phyloP scores from a whole-genome alignment of 2,329 filamentous ascomycete species.

The Phialophora expanda region DNA sequence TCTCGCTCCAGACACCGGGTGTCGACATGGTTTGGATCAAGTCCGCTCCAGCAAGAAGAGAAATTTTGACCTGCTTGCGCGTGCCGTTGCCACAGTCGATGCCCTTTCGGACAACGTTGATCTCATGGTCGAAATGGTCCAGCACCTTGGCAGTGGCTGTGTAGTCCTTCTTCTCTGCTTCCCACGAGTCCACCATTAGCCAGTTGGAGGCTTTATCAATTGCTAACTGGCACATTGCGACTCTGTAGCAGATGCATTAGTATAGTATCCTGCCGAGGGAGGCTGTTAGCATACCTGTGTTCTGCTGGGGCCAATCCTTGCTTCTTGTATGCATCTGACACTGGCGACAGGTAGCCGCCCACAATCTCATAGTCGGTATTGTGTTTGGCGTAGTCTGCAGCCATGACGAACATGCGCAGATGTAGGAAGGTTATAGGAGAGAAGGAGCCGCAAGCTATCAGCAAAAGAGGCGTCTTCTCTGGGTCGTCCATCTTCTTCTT shows the following conservation, averaged over 20 bases:
- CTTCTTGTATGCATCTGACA: slow-evolving; percentile 78
- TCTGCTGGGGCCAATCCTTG: slow-evolving; percentile 74
- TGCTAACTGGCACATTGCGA: slow-evolving; percentile 86
- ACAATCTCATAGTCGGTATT: slow-evolving; percentile 81
- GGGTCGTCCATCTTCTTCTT: slow-evolving; percentile 55
- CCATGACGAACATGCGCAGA: slow-evolving; percentile 87
- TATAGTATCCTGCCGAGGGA: no score
- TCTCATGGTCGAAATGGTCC: slow-evolving; percentile 88
- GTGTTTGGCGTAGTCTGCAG: slow-evolving; percentile 76
- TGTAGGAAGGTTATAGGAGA: slow-evolving; percentile 78
- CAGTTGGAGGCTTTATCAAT: slow-evolving; percentile 75
- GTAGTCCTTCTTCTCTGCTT: slow-evolving; percentile 83
- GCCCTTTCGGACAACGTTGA: slow-evolving; percentile 78
- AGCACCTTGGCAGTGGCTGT: slow-evolving; percentile 87
- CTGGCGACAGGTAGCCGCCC: slow-evolving; percentile 83
- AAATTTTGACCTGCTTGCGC: slow-evolving; percentile 72
- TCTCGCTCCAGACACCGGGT: slow-evolving; percentile 76
- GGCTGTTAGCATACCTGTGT: slow-evolving; percentile 59
- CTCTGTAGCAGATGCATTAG: slow-evolving; percentile 48
- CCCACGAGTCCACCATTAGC: slow-evolving; percentile 88
- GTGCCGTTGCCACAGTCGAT: slow-evolving; percentile 71
- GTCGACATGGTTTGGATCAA: slow-evolving; percentile 75
- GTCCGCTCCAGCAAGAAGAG: slow-evolving; percentile 80
- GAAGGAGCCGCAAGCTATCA: slow-evolving; percentile 64
- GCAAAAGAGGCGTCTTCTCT: slow-evolving; percentile 54